phyloP scores from a whole-genome alignment of 1,284 basidiomycete genomes.

The Peniophora sp. region DNA sequence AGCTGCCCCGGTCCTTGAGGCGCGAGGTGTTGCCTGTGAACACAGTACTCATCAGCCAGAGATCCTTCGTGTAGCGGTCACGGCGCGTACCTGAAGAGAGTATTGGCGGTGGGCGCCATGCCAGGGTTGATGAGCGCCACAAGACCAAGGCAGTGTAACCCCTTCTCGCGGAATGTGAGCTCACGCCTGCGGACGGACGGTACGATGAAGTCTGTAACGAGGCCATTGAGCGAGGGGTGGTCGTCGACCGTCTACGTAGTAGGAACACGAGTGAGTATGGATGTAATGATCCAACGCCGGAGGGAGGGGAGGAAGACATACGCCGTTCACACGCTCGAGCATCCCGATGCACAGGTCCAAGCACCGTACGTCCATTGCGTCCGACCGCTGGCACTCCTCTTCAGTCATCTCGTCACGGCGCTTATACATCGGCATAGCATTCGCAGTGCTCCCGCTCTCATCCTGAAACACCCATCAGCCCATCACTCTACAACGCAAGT shows the following conservation, averaged over 20 bases:
- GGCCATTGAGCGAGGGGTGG: constrained; percentile 88
- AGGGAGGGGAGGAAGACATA: constrained; percentile 28
- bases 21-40: constrained; percentile 57
- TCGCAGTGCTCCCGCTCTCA: constrained; percentile 19
- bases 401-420: constrained; percentile 40
- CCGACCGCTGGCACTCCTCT: constrained; percentile 53
- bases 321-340: constrained; percentile 86
- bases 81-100: constrained; percentile 44
- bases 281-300: neutral
- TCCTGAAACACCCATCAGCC: constrained; percentile 25
- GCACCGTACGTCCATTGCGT: constrained; percentile 76
- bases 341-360: constrained; percentile 86
- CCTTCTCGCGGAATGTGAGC: constrained; percentile 76
- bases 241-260: constrained; percentile 79
- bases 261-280: constrained; percentile 5
- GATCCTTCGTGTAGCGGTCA: constrained; percentile 53
- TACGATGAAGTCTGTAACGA: constrained; percentile 85
- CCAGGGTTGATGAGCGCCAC: constrained; percentile 69
- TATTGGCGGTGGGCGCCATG: no score
- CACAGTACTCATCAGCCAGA: no score
- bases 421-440: constrained; percentile 31
- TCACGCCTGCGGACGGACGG: constrained; percentile 89
- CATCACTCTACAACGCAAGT: neutral
- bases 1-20: constrained; percentile 74
- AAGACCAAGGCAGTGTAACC: constrained; percentile 78